Evolutionary conservation across 2,329 filamentous ascomycete genomes (phyloP).

Genomic region (Venturia pyrina): DNA sequence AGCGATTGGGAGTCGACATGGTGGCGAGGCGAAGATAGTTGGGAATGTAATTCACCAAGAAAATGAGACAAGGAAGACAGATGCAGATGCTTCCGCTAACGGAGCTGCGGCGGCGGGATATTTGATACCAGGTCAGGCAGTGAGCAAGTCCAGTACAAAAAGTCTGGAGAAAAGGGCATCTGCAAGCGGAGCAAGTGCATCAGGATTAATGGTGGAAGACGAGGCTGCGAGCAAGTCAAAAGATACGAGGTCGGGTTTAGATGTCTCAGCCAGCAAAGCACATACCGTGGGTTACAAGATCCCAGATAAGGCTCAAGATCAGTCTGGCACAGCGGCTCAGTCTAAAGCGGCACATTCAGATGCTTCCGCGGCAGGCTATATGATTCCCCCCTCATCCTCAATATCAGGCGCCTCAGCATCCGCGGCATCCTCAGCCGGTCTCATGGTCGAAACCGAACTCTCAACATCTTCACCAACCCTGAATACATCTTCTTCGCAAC

Average conservation of each 20-base stretch:
- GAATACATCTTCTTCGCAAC: neutral
- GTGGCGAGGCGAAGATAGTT: constrained; percentile 52
- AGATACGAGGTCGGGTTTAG: constrained; percentile 11
- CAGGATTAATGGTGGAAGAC: neutral
- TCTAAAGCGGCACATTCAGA: neutral
- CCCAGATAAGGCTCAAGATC: neutral
- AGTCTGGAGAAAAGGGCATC: constrained; percentile 13
- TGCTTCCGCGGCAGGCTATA: neutral
- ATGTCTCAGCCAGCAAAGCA: neutral
- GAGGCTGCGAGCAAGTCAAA: neutral
- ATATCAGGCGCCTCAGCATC: neutral
- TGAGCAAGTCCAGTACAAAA: neutral
- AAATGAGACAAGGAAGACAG: neutral
- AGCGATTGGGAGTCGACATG: constrained; percentile 41
- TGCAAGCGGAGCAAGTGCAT: constrained; percentile 15
- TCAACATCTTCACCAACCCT: neutral
- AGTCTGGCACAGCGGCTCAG: neutral
- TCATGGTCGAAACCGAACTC: constrained; percentile 13
- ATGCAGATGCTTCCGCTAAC: neutral
- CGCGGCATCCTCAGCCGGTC: constrained; percentile 16
- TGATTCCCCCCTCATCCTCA: constrained; percentile 10
- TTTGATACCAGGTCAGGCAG: neutral
- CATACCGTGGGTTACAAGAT: neutral
- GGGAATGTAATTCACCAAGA: constrained; percentile 37
- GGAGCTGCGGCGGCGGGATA: neutral